phyloP scores from a whole-genome alignment of 2,329 filamentous ascomycete genomes.

The Colletotrichum sublineola region DNA sequence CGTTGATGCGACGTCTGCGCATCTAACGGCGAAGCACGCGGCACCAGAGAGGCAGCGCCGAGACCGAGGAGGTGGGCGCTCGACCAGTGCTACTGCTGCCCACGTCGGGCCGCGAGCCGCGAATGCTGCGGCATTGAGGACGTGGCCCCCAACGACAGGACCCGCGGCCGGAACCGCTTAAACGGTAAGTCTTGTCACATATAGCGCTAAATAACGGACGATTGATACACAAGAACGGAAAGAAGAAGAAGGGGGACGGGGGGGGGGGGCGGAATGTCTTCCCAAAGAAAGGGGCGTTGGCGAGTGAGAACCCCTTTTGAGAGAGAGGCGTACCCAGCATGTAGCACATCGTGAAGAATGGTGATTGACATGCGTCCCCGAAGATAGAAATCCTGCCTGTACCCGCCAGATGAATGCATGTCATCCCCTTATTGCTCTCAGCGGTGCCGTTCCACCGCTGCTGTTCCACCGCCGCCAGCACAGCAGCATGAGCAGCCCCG shows the following conservation, averaged over 20 bases:
- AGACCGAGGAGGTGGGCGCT: neutral
- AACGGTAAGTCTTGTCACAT: neutral
- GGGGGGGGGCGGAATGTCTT: too few species aligned
- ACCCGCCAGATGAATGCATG: neutral
- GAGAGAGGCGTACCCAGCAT: neutral
- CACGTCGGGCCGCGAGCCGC: neutral
- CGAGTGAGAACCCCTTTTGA: neutral
- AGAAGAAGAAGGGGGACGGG: neutral
- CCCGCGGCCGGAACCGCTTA: neutral
- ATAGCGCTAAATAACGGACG: neutral
- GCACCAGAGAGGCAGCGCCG: neutral
- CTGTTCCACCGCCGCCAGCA: constrained; percentile 4
- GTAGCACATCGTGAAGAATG: neutral
- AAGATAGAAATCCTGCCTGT: neutral
- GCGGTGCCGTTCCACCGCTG: constrained; percentile 1
- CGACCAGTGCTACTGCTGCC: neutral
- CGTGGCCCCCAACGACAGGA: neutral
- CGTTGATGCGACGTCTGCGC: neutral
- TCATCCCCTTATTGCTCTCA: neutral
- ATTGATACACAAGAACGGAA: neutral
- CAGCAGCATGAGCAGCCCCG: neutral
- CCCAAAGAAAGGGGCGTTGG: neutral
- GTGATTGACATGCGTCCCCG: neutral
- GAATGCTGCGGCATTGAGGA: neutral
- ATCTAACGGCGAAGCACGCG: neutral